phyloP scores from a whole-genome alignment of 2,329 filamentous ascomycete species.

The Fusarium sambucinum region DNA sequence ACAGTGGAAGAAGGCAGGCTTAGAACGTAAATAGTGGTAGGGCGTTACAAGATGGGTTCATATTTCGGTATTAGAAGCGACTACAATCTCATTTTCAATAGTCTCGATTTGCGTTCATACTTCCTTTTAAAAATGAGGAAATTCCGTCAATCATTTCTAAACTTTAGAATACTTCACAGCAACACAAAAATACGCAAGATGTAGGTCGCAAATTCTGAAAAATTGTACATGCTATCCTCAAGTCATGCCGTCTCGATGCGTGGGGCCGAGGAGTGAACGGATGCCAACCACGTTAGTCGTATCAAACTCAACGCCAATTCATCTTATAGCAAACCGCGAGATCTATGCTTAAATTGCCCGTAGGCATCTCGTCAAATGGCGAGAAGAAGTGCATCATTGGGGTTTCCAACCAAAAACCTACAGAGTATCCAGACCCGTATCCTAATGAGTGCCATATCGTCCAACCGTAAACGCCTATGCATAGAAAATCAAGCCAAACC shows the following conservation, averaged over 20 bases:
- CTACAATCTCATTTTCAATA: constrained; percentile 8
- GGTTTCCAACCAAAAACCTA: not conserved
- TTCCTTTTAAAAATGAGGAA: too few relatives aligned
- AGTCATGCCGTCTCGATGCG: not conserved
- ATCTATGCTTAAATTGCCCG: not conserved
- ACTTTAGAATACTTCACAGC: not conserved
- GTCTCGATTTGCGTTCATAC: not conserved
- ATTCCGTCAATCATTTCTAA: not conserved
- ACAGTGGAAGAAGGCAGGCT: constrained; percentile 2
- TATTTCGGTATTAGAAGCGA: constrained; percentile 28
- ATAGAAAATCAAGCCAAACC: constrained; percentile 2
- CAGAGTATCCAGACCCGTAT: constrained; percentile 12
- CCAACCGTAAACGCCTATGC: constrained; percentile 27
- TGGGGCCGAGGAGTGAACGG: not conserved
- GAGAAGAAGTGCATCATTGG: not conserved
- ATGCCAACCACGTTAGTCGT: not conserved
- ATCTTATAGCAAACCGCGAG: not conserved
- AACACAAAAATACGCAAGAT: not conserved
- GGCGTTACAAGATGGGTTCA: constrained; percentile 35
- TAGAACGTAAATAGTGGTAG: constrained; percentile 2
- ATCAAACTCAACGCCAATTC: constrained; percentile 3
- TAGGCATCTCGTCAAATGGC: not conserved
- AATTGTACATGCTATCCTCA: not conserved
- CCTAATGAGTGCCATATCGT: not conserved
- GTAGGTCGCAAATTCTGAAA: not conserved